Evolutionary conservation across 2,329 filamentous ascomycete genomes (phyloP).

Genomic region (Delphinella strobiligena): DNA sequence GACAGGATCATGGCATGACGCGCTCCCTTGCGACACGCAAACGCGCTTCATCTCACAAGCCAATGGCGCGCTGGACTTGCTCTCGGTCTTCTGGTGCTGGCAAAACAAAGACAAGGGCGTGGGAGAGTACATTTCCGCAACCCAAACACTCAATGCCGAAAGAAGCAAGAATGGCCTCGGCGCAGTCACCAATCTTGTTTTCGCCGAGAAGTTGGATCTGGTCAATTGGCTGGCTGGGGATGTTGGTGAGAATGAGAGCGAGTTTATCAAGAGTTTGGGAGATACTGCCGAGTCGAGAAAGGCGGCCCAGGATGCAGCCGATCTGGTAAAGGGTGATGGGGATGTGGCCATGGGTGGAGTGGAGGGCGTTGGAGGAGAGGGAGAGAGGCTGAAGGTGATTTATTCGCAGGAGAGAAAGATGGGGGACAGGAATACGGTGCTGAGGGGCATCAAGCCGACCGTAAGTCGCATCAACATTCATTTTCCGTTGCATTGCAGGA

Average conservation of each 20-base stretch:
- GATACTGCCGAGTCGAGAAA: slow-evolving; percentile 44
- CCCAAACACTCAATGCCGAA: slow-evolving; percentile 68
- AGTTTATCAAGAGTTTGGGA: slow-evolving; percentile 78
- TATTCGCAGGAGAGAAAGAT: slow-evolving; percentile 85
- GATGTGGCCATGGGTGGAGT: slow-evolving; percentile 29
- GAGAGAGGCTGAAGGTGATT: slow-evolving; percentile 74
- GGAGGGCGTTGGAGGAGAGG: slow-evolving; percentile 42
- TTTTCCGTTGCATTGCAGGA: background rate
- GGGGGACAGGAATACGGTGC: slow-evolving; percentile 80
- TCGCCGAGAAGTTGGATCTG: slow-evolving; percentile 82
- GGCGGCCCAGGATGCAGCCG: slow-evolving; percentile 38
- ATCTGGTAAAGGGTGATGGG: slow-evolving; percentile 17
- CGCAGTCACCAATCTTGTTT: slow-evolving; percentile 75
- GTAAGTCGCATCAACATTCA: slow-evolving; percentile 38
- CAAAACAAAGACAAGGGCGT: slow-evolving; percentile 82
- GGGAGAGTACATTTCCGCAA: slow-evolving; percentile 79
- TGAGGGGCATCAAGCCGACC: slow-evolving; percentile 78
- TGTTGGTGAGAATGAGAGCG: slow-evolving; percentile 67
- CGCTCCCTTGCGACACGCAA: slow-evolving; percentile 37
- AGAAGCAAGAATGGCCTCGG: slow-evolving; percentile 44
- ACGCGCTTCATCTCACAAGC: slow-evolving; percentile 65
- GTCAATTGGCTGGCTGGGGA: slow-evolving; percentile 89
- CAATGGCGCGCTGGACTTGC: slow-evolving; percentile 53
- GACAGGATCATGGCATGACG: slow-evolving; percentile 41
- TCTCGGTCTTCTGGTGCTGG: slow-evolving; percentile 95